Base-by-base conservation (phyloP, 1,139 yeast species). In the Chernovozyma aurita region DNA sequence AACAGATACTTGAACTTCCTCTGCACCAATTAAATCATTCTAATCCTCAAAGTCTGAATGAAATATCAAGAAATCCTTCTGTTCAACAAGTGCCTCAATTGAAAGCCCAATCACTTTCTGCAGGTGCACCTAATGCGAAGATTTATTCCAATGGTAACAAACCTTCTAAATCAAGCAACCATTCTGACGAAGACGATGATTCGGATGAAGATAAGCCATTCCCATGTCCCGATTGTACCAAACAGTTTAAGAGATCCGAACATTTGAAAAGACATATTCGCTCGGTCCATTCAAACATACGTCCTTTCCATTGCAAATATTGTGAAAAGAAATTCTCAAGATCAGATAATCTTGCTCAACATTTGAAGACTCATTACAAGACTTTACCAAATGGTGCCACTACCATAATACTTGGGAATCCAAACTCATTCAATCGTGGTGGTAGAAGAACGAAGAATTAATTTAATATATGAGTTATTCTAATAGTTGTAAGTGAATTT, bases 311-410 rank as follows among this genome's bases (percentile, higher is more conserved):
- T 41, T 71, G 77, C 52, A 65, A 65, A 41, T 65, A 61, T 45
- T 71, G 77, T 49, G 75, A 70, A 25, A 70, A 70, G 59, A 68
- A 67, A 51, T 71, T 71, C 42, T 59, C 67, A 40, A 49, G 77
- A 39, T 59, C 66, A 12, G 77, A 71, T 50, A 71, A 70, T 45
- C 61, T 70, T 51, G 73, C 75, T 11, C 76, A 70, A 47, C 77
- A 70, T 50, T 59, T 69, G 47, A 70, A 70, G 49, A 70, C 76
- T 8, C 76, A 70, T 45, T 68, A 63, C 46, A 65, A 65, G 33
- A 33, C 59, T 33, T 62, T 65, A 43, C 45, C 60, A 11, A 56
- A 60, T 36, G 73, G 73, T 13, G 53, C 63, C 15, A 61, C 67
- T 4, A 55, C 59, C 32, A 58, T 65, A 17, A 57, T 67, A 35